Evolutionary conservation across 2,329 filamentous ascomycete genomes (phyloP), one percentile per base, ranked within the genome.

Genomic region (Pseudocercospora pini-densiflorae): DNA sequence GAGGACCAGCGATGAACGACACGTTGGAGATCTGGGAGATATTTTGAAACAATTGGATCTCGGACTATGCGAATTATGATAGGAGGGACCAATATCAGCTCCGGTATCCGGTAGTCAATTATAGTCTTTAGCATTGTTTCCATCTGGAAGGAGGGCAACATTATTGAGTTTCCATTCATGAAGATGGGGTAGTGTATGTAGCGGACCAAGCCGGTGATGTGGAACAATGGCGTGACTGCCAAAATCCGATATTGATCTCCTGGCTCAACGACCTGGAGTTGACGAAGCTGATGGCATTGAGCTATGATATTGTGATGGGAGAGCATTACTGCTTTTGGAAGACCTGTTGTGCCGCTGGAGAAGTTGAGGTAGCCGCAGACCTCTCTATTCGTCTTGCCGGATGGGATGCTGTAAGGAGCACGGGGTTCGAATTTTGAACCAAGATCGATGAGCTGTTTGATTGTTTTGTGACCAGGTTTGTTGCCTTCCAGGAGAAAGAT

Each of bases 61-160:
- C 84, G 82, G 0, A 89, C 84, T 5, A 90, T 77, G 21, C 85
- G 82, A 70, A 89, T 88, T 3, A 89, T 71, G 57, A 90, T 87
- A 0, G 86, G 86, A 0, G 87, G 87, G 0, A 88, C 86, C 2
- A 88, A 78, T 29, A 87, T 81, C 4, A 88, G 76, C 72, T 89
- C 87, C 14, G 77, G 78, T 67, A 88, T 83, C 59, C 81, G 77
- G 76, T 87, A 82, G 49, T 82, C 75, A 23, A 80, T 76, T 21
- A 88, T 81, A 0, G 84, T 79, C 5, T 79, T 68, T 3, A 89
- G 81, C 82, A 89, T 86, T 27, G 75, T 74, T 23, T 82, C 79
- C 81, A 89, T 86, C n/a, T 82, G 86, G 77, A 90, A 91, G 9
- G 81, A 75, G 0, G 87, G 85, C 1, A 90, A 80, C 82, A 90